Percentiles rank a stretch among this genome's conserved stretches.
These are phyloP conservation scores for Rosa hybrid DNA, from an alignment of 331 rosid genomes.

Conservation along the genomic window DNA sequence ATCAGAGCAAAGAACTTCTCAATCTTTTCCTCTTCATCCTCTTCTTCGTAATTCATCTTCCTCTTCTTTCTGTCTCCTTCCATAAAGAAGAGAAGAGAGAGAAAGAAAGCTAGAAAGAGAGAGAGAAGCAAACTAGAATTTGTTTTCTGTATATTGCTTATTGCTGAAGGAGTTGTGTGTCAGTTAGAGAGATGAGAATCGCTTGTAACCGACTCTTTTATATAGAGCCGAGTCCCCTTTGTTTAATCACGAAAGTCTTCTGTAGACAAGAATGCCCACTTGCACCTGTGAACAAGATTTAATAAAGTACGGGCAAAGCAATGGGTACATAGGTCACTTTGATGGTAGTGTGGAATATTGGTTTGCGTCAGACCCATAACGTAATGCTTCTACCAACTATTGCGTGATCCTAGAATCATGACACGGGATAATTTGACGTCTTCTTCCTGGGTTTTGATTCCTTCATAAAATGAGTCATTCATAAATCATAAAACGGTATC, in stretches of 20 bases:
- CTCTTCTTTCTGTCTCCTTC: constrained; percentile 69
- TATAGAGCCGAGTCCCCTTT: neutral
- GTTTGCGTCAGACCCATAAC: constrained; percentile 16
- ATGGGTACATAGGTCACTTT: constrained; percentile 6
- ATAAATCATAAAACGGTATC: neutral
- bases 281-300: neutral
- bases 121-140: neutral
- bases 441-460: neutral
- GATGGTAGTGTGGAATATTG: neutral
- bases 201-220: neutral
- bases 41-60: constrained; percentile 42
- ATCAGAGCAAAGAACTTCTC: constrained; percentile 72
- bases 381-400: constrained; percentile 12
- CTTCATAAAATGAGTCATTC: neutral
- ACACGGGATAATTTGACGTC: neutral
- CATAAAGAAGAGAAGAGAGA: constrained; percentile 31
- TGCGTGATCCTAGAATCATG: neutral
- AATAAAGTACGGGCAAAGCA: neutral
- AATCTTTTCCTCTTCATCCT: constrained; percentile 57
- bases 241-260: too few species aligned
- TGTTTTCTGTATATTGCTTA: neutral
- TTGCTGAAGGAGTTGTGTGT: neutral
- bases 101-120: neutral
- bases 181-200: neutral
- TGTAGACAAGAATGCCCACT: neutral